Evolutionary conservation across 352 stramenopile species (phyloP).

Genomic region (Pseudoperonospora humuli): DNA sequence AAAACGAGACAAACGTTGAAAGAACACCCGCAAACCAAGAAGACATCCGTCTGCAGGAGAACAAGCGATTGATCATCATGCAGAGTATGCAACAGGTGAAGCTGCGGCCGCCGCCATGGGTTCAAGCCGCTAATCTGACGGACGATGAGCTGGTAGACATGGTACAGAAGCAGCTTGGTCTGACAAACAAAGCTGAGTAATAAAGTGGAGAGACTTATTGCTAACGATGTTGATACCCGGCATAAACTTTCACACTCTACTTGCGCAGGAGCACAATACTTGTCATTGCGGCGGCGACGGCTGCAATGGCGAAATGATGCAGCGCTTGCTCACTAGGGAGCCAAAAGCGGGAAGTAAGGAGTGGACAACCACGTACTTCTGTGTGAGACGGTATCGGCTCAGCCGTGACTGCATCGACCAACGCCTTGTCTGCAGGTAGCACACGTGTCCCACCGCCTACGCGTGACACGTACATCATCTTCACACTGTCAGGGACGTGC

Average conservation of each 20-base stretch:
- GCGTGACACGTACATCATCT: conserved; percentile 64
- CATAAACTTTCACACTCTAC: conserved; percentile 6
- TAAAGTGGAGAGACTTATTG: conserved; percentile 1
- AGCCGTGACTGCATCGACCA: conserved; percentile 43
- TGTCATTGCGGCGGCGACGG: conserved; percentile 11
- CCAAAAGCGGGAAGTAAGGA: conserved; percentile 8
- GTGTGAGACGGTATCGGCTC: conserved; percentile 16
- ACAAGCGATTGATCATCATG: conserved; percentile 38
- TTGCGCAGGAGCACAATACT: conserved; percentile 16
- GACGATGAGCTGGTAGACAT: conserved; percentile 50
- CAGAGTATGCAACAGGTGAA: conserved; percentile 44
- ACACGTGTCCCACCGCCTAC: conserved; percentile 46
- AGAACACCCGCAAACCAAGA: conserved; percentile 4
- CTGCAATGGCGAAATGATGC: conserved; percentile 8
- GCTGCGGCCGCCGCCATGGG: conserved; percentile 44
- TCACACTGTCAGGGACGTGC: conserved; percentile 26
- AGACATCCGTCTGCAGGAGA: conserved; percentile 16
- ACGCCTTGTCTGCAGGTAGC: conserved; percentile 26
- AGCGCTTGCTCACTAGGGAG: background rate
- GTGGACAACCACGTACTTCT: conserved; percentile 1
- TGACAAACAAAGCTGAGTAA: conserved; percentile 6
- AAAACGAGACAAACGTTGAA: background rate
- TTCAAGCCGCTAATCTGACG: conserved; percentile 23
- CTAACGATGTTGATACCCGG: conserved; percentile 8
- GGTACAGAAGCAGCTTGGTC: conserved; percentile 32